These are phyloP conservation scores for Penicillium sp. DNA, from an alignment of 2,329 filamentous ascomycete genomes.

Conservation along the genomic window DNA sequence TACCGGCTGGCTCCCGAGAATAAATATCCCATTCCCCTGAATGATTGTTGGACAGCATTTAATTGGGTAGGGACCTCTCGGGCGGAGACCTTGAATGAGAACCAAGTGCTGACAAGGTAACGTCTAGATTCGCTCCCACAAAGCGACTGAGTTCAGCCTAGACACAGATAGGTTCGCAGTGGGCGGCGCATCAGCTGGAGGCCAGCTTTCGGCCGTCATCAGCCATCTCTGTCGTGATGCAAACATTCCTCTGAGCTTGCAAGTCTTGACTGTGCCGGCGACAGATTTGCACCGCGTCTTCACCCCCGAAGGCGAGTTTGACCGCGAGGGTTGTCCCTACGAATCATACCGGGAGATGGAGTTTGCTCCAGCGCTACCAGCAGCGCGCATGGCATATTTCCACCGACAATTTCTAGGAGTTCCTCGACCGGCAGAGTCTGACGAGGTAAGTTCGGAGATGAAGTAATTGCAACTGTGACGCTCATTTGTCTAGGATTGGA, in stretches of 20 bases:
- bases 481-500: slow-evolving; percentile 37
- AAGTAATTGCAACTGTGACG: background rate
- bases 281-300: slow-evolving; percentile 38
- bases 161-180: slow-evolving; percentile 36
- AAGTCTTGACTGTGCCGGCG: slow-evolving; percentile 38
- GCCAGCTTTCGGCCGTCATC: slow-evolving; percentile 40
- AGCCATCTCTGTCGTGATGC: slow-evolving; percentile 39
- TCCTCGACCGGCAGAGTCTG: slow-evolving; percentile 34
- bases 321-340: slow-evolving; percentile 37
- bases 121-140: slow-evolving; percentile 30
- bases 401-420: slow-evolving; percentile 39
- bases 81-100: background rate
- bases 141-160: slow-evolving; percentile 35
- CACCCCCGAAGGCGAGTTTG: slow-evolving; percentile 35
- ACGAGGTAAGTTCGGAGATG: slow-evolving; percentile 29
- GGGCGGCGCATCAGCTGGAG: slow-evolving; percentile 42
- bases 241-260: slow-evolving; percentile 35
- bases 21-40: slow-evolving; percentile 37
- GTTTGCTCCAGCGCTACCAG: slow-evolving; percentile 34
- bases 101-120: background rate
- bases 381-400: slow-evolving; percentile 41
- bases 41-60: slow-evolving; percentile 42
- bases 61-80: slow-evolving; percentile 33
- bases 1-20: slow-evolving; percentile 44
- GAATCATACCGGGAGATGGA: slow-evolving; percentile 42